Evolutionary conservation across 2,329 filamentous ascomycete species (phyloP).

Genomic region (Colletotrichum coccodes): DNA sequence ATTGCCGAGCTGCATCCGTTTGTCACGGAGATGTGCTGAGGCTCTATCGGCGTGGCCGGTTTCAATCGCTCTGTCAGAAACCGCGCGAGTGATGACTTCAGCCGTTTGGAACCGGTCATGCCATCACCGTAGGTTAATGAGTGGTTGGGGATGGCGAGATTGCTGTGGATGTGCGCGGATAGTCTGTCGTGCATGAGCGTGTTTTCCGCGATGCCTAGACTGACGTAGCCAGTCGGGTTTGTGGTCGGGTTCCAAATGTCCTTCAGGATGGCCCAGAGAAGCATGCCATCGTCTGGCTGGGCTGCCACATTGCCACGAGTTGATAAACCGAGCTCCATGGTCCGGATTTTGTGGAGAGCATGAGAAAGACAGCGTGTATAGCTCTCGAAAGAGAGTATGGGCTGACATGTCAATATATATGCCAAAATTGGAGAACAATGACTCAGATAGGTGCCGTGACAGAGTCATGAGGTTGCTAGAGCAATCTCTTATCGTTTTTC

Average conservation of each 20-base stretch:
- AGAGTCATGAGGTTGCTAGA: too few species aligned
- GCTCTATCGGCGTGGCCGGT: constrained; percentile 40
- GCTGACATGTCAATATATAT: too few species aligned
- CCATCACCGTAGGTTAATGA: constrained; percentile 55
- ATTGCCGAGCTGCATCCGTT: constrained; percentile 54
- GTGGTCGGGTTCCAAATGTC: constrained; percentile 53
- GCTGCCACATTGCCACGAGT: constrained; percentile 41
- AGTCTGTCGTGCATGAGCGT: constrained; percentile 59
- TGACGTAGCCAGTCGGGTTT: constrained; percentile 57
- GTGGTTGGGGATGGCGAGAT: constrained; percentile 41
- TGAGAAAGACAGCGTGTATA: too few species aligned
- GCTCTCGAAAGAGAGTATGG: too few species aligned
- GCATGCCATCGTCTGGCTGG: constrained; percentile 38
- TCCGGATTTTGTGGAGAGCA: not conserved
- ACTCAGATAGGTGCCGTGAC: too few species aligned
- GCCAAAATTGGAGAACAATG: too few species aligned
- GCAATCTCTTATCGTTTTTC: too few species aligned
- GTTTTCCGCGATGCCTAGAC: constrained; percentile 64
- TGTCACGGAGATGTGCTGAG: constrained; percentile 47
- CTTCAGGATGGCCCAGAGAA: constrained; percentile 54
- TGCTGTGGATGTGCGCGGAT: constrained; percentile 49
- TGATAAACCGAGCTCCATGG: constrained; percentile 36
- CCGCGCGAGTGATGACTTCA: constrained; percentile 43
- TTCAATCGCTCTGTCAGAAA: constrained; percentile 49
- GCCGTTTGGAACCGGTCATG: constrained; percentile 46